Evolutionary conservation across 139 green algal species (phyloP).

Genomic region (Chlamydomonas eustigma): DNA sequence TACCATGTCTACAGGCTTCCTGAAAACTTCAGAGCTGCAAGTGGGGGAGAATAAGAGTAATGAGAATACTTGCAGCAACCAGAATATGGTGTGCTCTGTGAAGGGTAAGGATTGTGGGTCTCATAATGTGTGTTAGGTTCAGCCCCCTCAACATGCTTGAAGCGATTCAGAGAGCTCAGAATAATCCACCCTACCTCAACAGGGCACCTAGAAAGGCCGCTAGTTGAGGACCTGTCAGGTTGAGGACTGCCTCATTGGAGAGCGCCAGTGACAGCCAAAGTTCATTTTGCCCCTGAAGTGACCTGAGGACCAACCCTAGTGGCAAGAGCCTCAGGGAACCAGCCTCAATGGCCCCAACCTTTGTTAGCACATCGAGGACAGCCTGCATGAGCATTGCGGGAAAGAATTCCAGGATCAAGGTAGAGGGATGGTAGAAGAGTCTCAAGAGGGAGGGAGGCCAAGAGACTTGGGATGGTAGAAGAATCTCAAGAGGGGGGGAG

Average conservation of each 20-base stretch:
- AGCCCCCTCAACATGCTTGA: no score
- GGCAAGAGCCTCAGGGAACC: slow-evolving; percentile 41
- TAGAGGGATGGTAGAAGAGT: neutral
- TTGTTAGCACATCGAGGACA: slow-evolving; percentile 47
- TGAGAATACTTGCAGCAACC: no score
- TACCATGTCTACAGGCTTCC: neutral
- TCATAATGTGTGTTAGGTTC: no score
- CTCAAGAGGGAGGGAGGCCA: neutral
- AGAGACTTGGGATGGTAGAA: neutral
- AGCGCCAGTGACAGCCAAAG: slow-evolving; percentile 84
- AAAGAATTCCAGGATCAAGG: neutral
- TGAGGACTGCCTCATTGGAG: slow-evolving; percentile 49
- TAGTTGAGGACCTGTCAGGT: slow-evolving; percentile 53
- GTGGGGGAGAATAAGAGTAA: no score
- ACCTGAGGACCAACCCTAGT: slow-evolving; percentile 63
- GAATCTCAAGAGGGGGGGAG: neutral
- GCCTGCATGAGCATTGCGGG: slow-evolving; percentile 21
- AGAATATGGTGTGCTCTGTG: no score
- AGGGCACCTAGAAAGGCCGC: slow-evolving; percentile 57
- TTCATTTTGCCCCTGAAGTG: slow-evolving; percentile 73
- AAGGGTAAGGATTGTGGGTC: no score
- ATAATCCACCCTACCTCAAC: no score
- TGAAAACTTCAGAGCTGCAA: neutral
- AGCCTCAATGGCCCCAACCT: slow-evolving; percentile 42
- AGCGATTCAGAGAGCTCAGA: no score